Evolutionary conservation across 1,284 basidiomycete genomes (phyloP).

Genomic region (Ustilago lituana): DNA sequence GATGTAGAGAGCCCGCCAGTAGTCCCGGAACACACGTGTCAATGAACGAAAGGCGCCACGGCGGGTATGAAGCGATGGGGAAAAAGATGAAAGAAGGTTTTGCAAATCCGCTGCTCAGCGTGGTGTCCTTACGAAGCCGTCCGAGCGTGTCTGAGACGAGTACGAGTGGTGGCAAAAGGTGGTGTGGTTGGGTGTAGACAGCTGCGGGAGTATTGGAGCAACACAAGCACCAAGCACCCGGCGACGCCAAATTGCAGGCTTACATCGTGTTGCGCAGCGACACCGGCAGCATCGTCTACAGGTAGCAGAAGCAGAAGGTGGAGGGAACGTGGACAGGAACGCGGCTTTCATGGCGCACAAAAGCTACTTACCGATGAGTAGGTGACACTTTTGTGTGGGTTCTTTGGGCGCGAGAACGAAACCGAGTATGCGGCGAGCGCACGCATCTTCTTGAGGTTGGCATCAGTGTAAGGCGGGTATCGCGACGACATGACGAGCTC

Average conservation of each 20-base stretch:
- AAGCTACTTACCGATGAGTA: conserved; percentile 41
- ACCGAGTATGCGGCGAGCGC: conserved; percentile 36
- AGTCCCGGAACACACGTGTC: neutral
- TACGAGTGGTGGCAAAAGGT: too few species aligned
- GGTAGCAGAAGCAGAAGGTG: neutral
- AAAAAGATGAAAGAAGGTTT: conserved; percentile 1
- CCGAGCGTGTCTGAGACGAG: neutral
- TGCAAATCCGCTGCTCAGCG: conserved; percentile 38
- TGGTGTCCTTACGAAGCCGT: conserved; percentile 14
- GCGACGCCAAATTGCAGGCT: too few species aligned
- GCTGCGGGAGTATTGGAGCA: too few species aligned
- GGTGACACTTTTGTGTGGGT: conserved; percentile 53
- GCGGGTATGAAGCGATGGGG: too few species aligned
- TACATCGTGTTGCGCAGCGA: too few species aligned
- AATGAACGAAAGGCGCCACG: too few species aligned
- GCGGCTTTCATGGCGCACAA: too few species aligned
- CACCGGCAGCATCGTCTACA: too few species aligned
- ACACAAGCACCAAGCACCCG: too few species aligned
- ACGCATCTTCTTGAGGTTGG: conserved; percentile 53
- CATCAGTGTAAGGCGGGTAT: conserved; percentile 67
- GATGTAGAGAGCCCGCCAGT: conserved; percentile 10
- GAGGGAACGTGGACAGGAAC: too few species aligned
- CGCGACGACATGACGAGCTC: conserved; percentile 65
- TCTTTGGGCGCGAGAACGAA: conserved; percentile 50
- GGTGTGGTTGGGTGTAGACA: too few species aligned